These are phyloP conservation scores for Cladosporium sp. DNA, from an alignment of 2,329 filamentous ascomycete species.

Conservation along the genomic window DNA sequence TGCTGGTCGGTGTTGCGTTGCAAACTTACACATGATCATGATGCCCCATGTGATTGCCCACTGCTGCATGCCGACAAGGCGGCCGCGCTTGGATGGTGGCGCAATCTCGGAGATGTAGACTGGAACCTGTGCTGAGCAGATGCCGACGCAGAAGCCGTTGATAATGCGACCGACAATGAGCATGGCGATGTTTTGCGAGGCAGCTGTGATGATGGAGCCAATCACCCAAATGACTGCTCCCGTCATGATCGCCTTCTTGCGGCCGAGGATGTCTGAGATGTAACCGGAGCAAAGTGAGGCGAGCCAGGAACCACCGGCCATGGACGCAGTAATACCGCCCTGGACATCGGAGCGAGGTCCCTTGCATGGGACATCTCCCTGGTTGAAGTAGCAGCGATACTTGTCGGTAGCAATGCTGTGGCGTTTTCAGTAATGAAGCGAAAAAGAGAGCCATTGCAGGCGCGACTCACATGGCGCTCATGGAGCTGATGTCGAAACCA, in stretches of 20 bases:
- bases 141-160: conserved; percentile 73
- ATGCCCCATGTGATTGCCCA: conserved; percentile 70
- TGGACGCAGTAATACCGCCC: conserved; percentile 68
- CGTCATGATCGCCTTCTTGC: conserved; percentile 54
- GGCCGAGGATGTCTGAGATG: conserved; percentile 59
- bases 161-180: conserved; percentile 71
- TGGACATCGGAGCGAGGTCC: conserved; percentile 59
- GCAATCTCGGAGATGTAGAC: conserved; percentile 70
- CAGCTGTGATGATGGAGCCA: conserved; percentile 64
- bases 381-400: conserved; percentile 71
- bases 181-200: conserved; percentile 68
- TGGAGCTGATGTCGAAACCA: conserved; percentile 77
- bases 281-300: conserved; percentile 62
- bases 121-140: conserved; percentile 69
- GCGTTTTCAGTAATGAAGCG: conserved; percentile 55
- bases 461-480: conserved; percentile 55
- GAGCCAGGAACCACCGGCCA: conserved; percentile 69
- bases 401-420: conserved; percentile 51
- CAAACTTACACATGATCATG: conserved; percentile 59
- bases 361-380: conserved; percentile 52
- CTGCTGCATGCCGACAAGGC: conserved; percentile 71
- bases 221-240: conserved; percentile 51
- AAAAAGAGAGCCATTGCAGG: too few relatives aligned
- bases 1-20: not conserved
- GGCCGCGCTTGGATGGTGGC: conserved; percentile 59